These are phyloP conservation scores for Microcera coccophila DNA, from an alignment of 2,329 filamentous ascomycete species.

Conservation along the genomic window DNA sequence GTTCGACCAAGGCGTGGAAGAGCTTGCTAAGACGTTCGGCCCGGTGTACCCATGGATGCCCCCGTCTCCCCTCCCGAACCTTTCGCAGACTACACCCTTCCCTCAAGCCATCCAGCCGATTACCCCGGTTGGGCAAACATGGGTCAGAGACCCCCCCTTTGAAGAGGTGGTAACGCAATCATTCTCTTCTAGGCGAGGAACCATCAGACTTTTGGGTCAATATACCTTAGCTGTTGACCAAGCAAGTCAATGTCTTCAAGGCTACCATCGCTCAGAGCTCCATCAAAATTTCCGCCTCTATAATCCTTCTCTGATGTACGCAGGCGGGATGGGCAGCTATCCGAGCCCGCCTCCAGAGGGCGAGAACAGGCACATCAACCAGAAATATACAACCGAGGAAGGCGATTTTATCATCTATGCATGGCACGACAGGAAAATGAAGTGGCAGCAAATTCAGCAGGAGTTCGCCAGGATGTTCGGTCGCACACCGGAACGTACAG, in stretches of 20 bases:
- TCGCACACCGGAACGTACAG: constrained; percentile 35
- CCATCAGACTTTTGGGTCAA: constrained; percentile 15
- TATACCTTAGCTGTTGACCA: constrained; percentile 17
- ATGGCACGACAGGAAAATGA: constrained; percentile 42
- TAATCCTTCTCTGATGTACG: constrained; percentile 21
- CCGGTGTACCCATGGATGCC: constrained; percentile 25
- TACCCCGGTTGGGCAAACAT: constrained; percentile 11
- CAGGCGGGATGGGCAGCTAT: constrained; percentile 27
- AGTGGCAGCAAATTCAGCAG: constrained; percentile 40
- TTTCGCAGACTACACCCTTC: constrained; percentile 18
- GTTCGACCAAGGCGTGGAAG: constrained; percentile 38
- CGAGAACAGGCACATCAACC: constrained; percentile 40
- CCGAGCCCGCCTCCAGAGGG: constrained; percentile 35
- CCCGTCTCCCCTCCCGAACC: constrained; percentile 27
- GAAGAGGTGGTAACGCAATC: constrained; percentile 11
- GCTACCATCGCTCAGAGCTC: constrained; percentile 19
- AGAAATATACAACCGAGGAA: constrained; percentile 43
- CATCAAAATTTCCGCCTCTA: too few species aligned
- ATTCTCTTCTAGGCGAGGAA: constrained; percentile 12
- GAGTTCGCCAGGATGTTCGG: constrained; percentile 39
- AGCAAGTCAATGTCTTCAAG: constrained; percentile 14
- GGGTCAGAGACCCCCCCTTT: constrained; percentile 10
- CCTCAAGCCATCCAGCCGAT: constrained; percentile 20
- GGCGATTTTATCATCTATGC: constrained; percentile 43
- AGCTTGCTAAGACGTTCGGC: constrained; percentile 31